phyloP scores from a whole-genome alignment of 176 grass and related monocot genomes.

The Leersia perrieri region DNA sequence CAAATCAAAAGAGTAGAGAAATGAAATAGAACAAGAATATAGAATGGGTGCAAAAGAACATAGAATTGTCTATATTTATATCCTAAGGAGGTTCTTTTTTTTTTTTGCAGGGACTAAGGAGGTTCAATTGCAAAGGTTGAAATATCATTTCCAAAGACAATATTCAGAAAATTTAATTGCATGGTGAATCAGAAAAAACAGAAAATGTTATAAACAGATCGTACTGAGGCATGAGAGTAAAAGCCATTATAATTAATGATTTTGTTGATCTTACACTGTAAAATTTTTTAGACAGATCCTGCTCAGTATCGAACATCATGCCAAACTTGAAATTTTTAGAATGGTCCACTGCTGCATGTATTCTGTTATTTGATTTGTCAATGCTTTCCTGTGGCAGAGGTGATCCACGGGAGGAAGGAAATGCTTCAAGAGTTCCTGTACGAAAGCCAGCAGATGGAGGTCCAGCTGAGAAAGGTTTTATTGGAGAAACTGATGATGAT shows the following conservation, averaged over 20 bases:
- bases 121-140: background rate
- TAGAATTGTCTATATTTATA: background rate
- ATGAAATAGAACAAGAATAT: constrained; percentile 10
- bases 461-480: constrained; percentile 28
- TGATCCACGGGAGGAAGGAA: constrained; percentile 38
- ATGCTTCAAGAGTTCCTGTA: constrained; percentile 41
- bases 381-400: constrained; percentile 30
- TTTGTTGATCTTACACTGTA: constrained; percentile 65
- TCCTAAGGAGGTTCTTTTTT: background rate
- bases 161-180: background rate
- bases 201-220: background rate
- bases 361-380: constrained; percentile 45
- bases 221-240: background rate
- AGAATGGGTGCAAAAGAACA: background rate
- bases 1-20: background rate
- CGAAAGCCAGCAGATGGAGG: constrained; percentile 39
- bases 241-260: constrained; percentile 19
- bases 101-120: no score
- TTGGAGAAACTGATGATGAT: constrained; percentile 26
- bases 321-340: constrained; percentile 49
- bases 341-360: constrained; percentile 30
- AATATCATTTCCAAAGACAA: background rate
- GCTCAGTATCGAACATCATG: constrained; percentile 50
- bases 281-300: constrained; percentile 71
- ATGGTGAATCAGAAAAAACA: constrained; percentile 9